Evolutionary conservation across 2,329 filamentous ascomycete species (phyloP).

Genomic region (Penicillium sp.): DNA sequence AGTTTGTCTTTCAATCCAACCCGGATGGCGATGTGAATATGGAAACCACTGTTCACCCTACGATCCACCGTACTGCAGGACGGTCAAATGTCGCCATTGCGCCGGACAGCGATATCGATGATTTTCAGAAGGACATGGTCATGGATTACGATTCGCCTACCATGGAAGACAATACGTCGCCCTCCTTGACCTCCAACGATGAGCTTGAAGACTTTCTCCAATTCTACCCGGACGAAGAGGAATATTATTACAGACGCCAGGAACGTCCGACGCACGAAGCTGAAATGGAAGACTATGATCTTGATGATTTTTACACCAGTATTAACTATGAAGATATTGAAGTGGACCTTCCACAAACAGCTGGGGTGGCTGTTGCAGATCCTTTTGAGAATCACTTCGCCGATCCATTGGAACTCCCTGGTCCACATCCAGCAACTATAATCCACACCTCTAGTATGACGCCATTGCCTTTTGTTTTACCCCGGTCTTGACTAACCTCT

Average conservation of each 20-base stretch:
- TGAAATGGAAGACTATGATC: conserved; percentile 25
- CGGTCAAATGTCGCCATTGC: conserved; percentile 25
- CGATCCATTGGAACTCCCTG: conserved; percentile 15
- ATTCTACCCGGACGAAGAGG: conserved; percentile 34
- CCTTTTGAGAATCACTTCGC: conserved; percentile 15
- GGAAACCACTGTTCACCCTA: conserved; percentile 19
- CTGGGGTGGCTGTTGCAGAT: conserved; percentile 1
- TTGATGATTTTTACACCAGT: conserved; percentile 33
- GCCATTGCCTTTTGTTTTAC: not conserved
- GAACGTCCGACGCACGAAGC: conserved; percentile 9
- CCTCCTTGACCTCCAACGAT: conserved; percentile 21
- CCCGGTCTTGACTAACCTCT: not conserved
- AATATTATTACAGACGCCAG: conserved; percentile 19
- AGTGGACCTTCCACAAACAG: conserved; percentile 9
- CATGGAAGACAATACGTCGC: conserved; percentile 14
- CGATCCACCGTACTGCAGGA: conserved; percentile 15
- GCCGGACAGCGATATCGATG: conserved; percentile 19
- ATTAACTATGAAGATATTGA: conserved; percentile 19
- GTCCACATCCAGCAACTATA: conserved; percentile 25
- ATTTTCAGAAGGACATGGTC: conserved; percentile 20
- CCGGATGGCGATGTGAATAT: conserved; percentile 17
- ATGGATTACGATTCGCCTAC: conserved; percentile 28
- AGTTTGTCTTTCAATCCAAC: conserved; percentile 12
- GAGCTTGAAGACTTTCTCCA: conserved; percentile 35
- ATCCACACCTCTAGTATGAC: conserved; percentile 33